Evolutionary conservation across 345 rosid species (phyloP).

Genomic region (Corchorus capsularis): DNA sequence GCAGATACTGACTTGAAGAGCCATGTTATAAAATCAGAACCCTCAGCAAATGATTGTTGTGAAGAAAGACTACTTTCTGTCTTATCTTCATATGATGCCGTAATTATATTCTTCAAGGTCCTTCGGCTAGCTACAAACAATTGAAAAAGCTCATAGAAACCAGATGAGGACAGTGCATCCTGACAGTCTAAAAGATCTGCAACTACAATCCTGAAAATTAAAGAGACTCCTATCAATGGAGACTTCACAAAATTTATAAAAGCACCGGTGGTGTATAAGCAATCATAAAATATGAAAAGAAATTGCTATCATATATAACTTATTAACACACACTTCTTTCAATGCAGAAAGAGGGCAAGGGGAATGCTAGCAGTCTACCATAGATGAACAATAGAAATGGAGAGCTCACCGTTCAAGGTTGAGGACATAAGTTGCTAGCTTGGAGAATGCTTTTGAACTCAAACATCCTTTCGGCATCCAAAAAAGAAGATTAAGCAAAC

Average conservation of each 20-base stretch:
- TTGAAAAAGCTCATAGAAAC: slow-evolving; percentile 45
- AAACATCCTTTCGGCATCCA: slow-evolving; percentile 78
- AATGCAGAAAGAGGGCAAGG: not conserved
- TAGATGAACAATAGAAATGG: not conserved
- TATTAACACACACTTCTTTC: not conserved
- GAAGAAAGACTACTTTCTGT: slow-evolving; percentile 35
- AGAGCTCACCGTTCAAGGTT: slow-evolving; percentile 73
- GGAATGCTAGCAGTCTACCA: not conserved
- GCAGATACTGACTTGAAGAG: slow-evolving; percentile 64
- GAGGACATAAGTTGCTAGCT: slow-evolving; percentile 51
- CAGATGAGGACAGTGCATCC: slow-evolving; percentile 32
- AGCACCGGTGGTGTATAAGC: slow-evolving; percentile 12
- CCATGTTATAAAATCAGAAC: slow-evolving; percentile 56
- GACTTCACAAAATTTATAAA: slow-evolving; percentile 15
- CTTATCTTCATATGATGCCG: slow-evolving; percentile 49
- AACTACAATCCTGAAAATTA: slow-evolving; percentile 47
- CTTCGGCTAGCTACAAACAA: slow-evolving; percentile 70
- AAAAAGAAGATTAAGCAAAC: slow-evolving; percentile 61
- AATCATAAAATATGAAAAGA: not conserved
- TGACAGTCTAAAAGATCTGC: slow-evolving; percentile 37
- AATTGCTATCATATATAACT: not conserved
- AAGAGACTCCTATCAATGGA: slow-evolving; percentile 10
- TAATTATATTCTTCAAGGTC: slow-evolving; percentile 62
- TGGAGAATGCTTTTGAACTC: slow-evolving; percentile 56
- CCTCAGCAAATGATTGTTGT: slow-evolving; percentile 42